phyloP scores from a whole-genome alignment of 805 yeast species.

The Maudiozyma barnettii region DNA sequence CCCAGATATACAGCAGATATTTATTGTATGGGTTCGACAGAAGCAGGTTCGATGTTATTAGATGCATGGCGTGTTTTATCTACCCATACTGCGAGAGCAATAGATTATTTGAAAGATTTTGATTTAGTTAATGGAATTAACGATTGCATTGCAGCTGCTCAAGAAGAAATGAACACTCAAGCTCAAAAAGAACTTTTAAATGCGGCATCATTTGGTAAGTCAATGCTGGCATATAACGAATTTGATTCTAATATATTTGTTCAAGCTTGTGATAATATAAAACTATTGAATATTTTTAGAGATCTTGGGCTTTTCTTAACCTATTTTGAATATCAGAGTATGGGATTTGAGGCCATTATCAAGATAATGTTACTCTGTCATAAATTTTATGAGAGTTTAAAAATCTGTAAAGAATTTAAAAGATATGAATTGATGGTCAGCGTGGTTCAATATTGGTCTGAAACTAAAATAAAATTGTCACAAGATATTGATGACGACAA shows the following conservation, averaged over 20 bases:
- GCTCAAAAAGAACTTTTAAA: conserved; percentile 74
- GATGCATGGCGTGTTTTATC: conserved; percentile 67
- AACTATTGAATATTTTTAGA: conserved; percentile 60
- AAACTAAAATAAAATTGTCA: conserved; percentile 51
- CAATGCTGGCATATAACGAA: conserved; percentile 39
- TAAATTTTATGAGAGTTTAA: conserved; percentile 52
- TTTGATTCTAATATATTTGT: conserved; percentile 56
- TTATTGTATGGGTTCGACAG: conserved; percentile 74
- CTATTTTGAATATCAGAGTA: conserved; percentile 36
- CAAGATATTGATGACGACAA: conserved; percentile 48
- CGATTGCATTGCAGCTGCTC: conserved; percentile 63
- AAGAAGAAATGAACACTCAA: conserved; percentile 63
- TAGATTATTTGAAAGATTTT: conserved; percentile 56
- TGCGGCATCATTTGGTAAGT: conserved; percentile 82
- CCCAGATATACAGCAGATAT: conserved; percentile 45
- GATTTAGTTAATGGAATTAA: conserved; percentile 52
- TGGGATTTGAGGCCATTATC: conserved; percentile 52
- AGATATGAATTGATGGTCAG: conserved; percentile 33
- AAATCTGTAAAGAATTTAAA: conserved; percentile 44
- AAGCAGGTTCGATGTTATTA: conserved; percentile 71
- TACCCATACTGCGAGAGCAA: conserved; percentile 67
- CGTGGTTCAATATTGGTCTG: conserved; percentile 75
- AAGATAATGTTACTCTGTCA: conserved; percentile 49
- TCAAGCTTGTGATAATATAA: conserved; percentile 47
- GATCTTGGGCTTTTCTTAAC: conserved; percentile 66